Conservation (phyloP, 2,329 filamentous ascomycete genomes). For the Penicillium sp. region DNA sequence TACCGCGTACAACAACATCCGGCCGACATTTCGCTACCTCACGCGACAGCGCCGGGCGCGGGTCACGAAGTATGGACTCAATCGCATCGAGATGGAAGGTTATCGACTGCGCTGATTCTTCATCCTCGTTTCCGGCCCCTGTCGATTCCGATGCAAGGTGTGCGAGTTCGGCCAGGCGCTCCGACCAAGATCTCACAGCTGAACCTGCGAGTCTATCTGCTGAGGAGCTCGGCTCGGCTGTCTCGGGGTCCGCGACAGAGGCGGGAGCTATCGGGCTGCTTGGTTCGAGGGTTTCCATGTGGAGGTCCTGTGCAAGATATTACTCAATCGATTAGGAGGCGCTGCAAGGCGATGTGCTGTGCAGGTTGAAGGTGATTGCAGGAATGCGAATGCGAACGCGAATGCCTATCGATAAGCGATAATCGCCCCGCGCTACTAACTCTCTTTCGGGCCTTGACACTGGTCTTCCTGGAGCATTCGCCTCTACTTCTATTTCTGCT, state of each 20-base stretch:
- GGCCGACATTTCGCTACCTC: conserved; percentile 16
- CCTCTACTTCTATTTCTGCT: background rate
- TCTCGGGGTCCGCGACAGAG: conserved; percentile 28
- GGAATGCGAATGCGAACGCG: background rate
- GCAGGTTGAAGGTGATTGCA: background rate
- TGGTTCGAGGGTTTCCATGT: background rate
- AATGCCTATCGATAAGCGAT: conserved; percentile 17
- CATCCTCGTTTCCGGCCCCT: background rate
- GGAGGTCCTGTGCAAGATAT: background rate
- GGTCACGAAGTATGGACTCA: conserved; percentile 31
- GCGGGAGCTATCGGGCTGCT: background rate
- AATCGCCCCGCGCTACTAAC: conserved; percentile 16
- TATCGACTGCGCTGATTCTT: conserved; percentile 20
- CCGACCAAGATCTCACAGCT: conserved; percentile 11
- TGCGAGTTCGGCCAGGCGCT: conserved; percentile 34
- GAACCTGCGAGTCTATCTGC: conserved; percentile 4
- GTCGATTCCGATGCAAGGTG: conserved; percentile 24
- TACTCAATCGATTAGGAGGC: background rate
- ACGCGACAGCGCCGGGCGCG: conserved; percentile 18
- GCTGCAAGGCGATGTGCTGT: background rate
- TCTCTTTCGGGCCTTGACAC: background rate
- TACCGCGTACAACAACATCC: background rate
- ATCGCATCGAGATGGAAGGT: conserved; percentile 40
- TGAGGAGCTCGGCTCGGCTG: conserved; percentile 19
- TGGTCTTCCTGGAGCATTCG: background rate